Evolutionary conservation across 78 protist genomes (phyloP).

Genomic region (Cavenderia fasciculata): DNA sequence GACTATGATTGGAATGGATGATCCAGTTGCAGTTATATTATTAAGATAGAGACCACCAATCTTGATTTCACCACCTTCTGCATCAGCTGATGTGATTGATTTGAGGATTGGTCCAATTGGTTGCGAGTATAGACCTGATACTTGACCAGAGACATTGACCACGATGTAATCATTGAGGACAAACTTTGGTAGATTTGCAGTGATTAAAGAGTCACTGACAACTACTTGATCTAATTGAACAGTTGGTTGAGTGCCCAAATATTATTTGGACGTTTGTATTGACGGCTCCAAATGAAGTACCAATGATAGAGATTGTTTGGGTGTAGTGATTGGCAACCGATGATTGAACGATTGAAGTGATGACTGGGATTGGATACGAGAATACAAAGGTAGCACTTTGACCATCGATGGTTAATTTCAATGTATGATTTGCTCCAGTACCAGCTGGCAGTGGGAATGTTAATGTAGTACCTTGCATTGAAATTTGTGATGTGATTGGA

Average conservation of each 20-base stretch:
- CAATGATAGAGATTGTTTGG: no score
- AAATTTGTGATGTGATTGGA: not conserved
- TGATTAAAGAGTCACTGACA: not conserved
- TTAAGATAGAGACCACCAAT: conserved; percentile 13
- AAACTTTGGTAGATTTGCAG: not conserved
- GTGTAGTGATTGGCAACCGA: no score
- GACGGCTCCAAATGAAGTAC: not conserved
- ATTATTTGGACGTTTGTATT: not conserved
- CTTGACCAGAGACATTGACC: conserved; percentile 1
- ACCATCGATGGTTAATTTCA: not conserved
- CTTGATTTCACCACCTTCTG: conserved; percentile 7
- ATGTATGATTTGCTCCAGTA: not conserved
- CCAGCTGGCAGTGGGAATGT: not conserved
- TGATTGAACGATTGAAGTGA: not conserved
- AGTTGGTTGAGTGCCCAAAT: not conserved
- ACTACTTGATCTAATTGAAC: not conserved
- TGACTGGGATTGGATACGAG: not conserved
- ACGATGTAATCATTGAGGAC: not conserved
- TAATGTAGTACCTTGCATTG: not conserved
- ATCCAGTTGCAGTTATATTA: not conserved
- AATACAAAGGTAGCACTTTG: not conserved
- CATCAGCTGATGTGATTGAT: not conserved
- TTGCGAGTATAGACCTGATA: not conserved
- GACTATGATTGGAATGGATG: no score
- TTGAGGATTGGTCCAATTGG: not conserved